phyloP scores from a whole-genome alignment of 805 yeast species.

The Ogataea dorogensis region DNA sequence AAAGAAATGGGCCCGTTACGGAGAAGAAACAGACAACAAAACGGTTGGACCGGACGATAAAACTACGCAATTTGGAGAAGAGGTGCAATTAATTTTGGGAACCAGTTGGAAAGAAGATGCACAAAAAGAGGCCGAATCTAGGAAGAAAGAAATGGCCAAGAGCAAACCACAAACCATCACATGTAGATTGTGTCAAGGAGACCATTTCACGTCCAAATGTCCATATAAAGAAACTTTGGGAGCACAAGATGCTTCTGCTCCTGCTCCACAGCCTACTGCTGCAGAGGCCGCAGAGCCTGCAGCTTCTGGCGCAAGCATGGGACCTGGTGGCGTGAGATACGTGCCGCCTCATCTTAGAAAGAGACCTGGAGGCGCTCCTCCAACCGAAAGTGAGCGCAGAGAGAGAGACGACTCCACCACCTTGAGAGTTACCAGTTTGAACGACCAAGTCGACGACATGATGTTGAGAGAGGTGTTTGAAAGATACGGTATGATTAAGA shows the following conservation, averaged over 20 bases:
- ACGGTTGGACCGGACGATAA: conserved; percentile 85
- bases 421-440: conserved; percentile 86
- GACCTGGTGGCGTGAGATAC: conserved; percentile 40
- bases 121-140: conserved; percentile 62
- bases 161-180: conserved; percentile 55
- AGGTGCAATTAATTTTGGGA: conserved; percentile 70
- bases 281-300: conserved; percentile 18
- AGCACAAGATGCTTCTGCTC: conserved; percentile 31
- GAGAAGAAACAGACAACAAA: conserved; percentile 64
- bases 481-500: conserved; percentile 63
- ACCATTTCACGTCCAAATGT: conserved; percentile 91
- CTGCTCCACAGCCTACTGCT: conserved; percentile 20
- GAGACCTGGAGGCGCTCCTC: conserved; percentile 36
- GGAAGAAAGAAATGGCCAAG: conserved; percentile 44
- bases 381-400: conserved; percentile 37
- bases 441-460: conserved; percentile 79
- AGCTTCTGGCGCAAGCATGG: conserved; percentile 9
- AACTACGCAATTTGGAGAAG: conserved; percentile 88
- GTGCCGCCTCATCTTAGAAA: conserved; percentile 62
- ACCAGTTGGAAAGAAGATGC: conserved; percentile 76
- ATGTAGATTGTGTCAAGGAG: conserved; percentile 94
- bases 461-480: conserved; percentile 73
- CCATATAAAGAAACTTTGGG: conserved; percentile 90
- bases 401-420: conserved; percentile 84
- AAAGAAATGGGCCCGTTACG: conserved; percentile 85